phyloP scores from a whole-genome alignment of 352 stramenopile genomes.

The Pythium aquatile region DNA sequence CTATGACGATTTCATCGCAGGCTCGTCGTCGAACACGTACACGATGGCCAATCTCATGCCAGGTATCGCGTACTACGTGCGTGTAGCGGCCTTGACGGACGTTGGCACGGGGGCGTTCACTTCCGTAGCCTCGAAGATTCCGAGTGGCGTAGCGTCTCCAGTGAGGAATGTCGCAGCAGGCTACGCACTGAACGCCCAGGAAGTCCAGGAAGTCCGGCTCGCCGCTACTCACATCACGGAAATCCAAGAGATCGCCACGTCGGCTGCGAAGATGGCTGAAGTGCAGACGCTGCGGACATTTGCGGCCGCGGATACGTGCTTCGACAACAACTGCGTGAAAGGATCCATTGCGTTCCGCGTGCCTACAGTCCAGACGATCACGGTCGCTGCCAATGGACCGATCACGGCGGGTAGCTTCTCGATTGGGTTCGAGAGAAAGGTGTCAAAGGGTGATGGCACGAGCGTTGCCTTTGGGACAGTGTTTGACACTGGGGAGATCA shows the following conservation, averaged over 20 bases:
- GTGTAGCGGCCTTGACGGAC: constrained; percentile 55
- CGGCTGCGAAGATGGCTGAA: constrained; percentile 58
- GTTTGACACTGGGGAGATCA: constrained; percentile 28
- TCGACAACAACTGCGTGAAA: constrained; percentile 43
- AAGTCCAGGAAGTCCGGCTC: constrained; percentile 70
- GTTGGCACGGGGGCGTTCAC: constrained; percentile 56
- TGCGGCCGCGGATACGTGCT: constrained; percentile 41
- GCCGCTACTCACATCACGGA: constrained; percentile 68
- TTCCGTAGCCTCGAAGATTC: constrained; percentile 33
- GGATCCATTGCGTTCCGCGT: constrained; percentile 65
- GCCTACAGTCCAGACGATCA: constrained; percentile 75
- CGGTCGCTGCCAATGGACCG: constrained; percentile 40
- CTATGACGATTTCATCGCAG: constrained; percentile 36
- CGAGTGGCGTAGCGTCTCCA: constrained; percentile 41
- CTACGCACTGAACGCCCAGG: constrained; percentile 50
- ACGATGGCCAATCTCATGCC: constrained; percentile 50
- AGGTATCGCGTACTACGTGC: constrained; percentile 68
- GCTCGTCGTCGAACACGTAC: constrained; percentile 50
- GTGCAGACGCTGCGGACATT: constrained; percentile 72
- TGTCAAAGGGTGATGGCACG: constrained; percentile 24
- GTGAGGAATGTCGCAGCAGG: constrained; percentile 58
- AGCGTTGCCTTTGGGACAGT: constrained; percentile 32
- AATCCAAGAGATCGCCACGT: constrained; percentile 64
- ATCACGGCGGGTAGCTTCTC: constrained; percentile 55
- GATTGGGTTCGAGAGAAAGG: constrained; percentile 42